Base-by-base conservation (phyloP, 2,329 filamentous ascomycete species). In the Colletotrichum spaethianum region DNA sequence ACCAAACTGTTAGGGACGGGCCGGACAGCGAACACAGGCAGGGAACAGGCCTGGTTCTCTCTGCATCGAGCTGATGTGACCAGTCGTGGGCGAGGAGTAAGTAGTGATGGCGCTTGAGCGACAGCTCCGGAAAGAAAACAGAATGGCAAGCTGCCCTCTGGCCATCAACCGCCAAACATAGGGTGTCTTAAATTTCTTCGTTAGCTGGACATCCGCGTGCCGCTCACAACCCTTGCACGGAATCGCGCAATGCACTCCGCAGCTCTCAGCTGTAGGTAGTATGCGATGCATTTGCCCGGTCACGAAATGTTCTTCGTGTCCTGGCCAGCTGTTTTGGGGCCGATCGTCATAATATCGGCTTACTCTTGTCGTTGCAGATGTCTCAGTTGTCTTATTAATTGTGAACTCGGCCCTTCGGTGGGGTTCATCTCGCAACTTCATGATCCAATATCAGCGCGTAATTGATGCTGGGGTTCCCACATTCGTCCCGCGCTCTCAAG, bases 11-110 rank as follows among this genome's bases (percentile, higher is more conserved):
- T 74, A 74, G 72, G 72, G 69, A 74, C 72, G 69, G 72, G 53
- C 72, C 72, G 72, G 72, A 69, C 61, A 72, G 69, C 68, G 69
- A 72, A 63, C 68, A 65, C 63, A 36, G 20, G 72, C 69, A 74
- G 72, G 72, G 69, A 69, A 56, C 72, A 65, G 60, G 69, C 68
- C 59, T 60, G 33, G 42, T 61, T 64, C 42, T 36, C 38, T 59
- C 23, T 46, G 44, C 44, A 26, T 48, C 38, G 18, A 23, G 63
- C 48, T 50, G 46, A 38, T 67, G 72, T 59, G 36, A 48, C 28
- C 55, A 33, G 44, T 42, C 36, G 56, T 36, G 46, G 63, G 33
- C 28, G 28, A 31, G n/a, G n/a, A n/a, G n/a, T 46, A 12, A 38
- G 36, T 46, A 46, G 11, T 18, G 50, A 16, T 11, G 36, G 52